phyloP scores from a whole-genome alignment of 2,329 filamentous ascomycete species.

The Nemania bipapillata region DNA sequence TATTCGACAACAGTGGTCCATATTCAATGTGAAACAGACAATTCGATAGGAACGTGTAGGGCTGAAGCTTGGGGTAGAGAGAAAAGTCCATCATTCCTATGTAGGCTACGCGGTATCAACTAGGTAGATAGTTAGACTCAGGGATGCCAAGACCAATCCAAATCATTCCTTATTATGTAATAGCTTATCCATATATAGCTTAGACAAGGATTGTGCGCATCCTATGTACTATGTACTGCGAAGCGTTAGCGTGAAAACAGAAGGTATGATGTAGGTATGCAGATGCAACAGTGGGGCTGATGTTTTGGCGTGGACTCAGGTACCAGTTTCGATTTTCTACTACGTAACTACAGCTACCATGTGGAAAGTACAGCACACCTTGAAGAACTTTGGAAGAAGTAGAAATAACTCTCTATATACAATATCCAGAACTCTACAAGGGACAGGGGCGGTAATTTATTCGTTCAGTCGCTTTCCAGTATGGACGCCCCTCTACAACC shows the following conservation, averaged over 20 bases:
- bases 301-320: too few relatives aligned
- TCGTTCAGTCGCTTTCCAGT: neutral
- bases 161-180: neutral
- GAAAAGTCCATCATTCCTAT: neutral
- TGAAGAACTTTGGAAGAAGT: too few relatives aligned
- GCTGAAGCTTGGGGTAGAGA: neutral
- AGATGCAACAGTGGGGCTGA: too few relatives aligned
- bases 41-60: neutral
- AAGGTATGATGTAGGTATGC: too few relatives aligned
- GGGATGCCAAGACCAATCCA: neutral
- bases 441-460: neutral
- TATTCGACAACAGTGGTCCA: neutral
- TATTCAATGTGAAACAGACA: neutral
- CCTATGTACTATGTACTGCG: neutral
- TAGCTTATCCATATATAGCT: neutral
- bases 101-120: neutral
- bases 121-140: neutral
- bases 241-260: too few relatives aligned
- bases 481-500: conserved; percentile 34
- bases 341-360: too few relatives aligned
- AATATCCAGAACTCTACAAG: too few relatives aligned
- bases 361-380: too few relatives aligned
- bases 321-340: too few relatives aligned
- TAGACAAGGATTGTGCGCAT: neutral
- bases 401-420: too few relatives aligned